Base-by-base conservation (phyloP, 2,329 filamentous ascomycete species). In the Tolypocladium tundrense region DNA sequence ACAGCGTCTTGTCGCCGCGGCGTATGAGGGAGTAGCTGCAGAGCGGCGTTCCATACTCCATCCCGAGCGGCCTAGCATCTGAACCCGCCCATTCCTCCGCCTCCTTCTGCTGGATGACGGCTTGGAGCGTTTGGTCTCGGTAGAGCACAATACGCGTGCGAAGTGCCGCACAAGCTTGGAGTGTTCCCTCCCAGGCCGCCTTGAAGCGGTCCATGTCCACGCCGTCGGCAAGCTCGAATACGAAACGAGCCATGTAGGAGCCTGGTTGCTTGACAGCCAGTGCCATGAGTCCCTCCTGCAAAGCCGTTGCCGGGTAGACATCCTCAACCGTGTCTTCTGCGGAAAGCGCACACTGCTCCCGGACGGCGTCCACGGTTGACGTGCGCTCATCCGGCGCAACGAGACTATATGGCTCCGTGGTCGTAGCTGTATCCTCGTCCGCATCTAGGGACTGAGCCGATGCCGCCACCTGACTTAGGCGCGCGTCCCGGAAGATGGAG, bases 241-340 rank as follows among this genome's bases (percentile, higher is more conserved):
- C 66, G 27, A 66, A 60, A 50, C 69, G 66, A 4, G 68, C 67
- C 14, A 75, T 65, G 48, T 78, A 78, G 2, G 70, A 69, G 3
- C 72, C 72, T 0, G 64, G 54, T 14, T 69, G 63, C 43, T 68
- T 68, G n/a, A 61, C 64, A 0, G 73, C 65, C 1, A 75, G 59
- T 0, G 73, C 69, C 24, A 77, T 63, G 1, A 77, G 65, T 2
- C 72, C 73, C 57, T 72, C 71, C 55, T 77, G 75, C 1, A 77
- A 64, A 1, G 70, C 67, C 7, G 72, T 72, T 62, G 72, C 75
- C 11, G 74, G 74, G 51, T 72, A 76, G 1, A 70, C 60, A 56
- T 77, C 73, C 7, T 33, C 31, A 8, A 33, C 31, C 1, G 31
- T 33, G 7, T 33, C 39, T 33, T 33, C 69, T 33, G 31, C 31